Conservation (phyloP, 768 basidiomycete genomes). For the Amanita phalloides region DNA sequence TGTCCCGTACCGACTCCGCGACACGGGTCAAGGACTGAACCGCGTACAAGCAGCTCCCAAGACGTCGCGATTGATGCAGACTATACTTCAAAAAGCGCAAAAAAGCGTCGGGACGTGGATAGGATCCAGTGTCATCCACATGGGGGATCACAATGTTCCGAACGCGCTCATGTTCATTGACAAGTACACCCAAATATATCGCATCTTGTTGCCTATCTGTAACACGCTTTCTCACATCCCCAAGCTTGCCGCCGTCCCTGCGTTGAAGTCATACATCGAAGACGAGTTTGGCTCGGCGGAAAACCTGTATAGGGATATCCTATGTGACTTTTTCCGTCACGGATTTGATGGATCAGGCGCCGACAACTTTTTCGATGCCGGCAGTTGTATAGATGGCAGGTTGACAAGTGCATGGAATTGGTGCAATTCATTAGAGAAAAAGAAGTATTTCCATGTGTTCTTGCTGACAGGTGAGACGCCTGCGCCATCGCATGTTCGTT, state of each 20-base stretch:
- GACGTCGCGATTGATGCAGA: conserved; percentile 86
- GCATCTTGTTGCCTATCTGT: conserved; percentile 81
- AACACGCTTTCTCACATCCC: conserved; percentile 71
- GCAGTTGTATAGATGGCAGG: conserved; percentile 76
- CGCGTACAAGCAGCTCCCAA: conserved; percentile 82
- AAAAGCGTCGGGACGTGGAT: conserved; percentile 75
- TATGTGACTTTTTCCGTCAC: conserved; percentile 80
- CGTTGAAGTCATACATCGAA: conserved; percentile 66
- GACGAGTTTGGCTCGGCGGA: conserved; percentile 75
- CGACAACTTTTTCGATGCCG: conserved; percentile 84
- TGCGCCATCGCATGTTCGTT: background rate
- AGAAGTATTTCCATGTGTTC: conserved; percentile 74
- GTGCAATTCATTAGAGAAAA: conserved; percentile 81
- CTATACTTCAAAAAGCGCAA: conserved; percentile 76
- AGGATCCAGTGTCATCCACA: conserved; percentile 80
- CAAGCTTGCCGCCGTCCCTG: conserved; percentile 52
- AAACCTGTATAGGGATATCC: conserved; percentile 55
- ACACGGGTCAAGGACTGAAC: conserved; percentile 87
- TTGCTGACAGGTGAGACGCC: conserved; percentile 53
- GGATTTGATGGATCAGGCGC: conserved; percentile 89
- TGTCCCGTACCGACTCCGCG: conserved; percentile 68
- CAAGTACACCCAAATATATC: conserved; percentile 89
- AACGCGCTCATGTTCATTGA: conserved; percentile 86
- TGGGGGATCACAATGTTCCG: conserved; percentile 82
- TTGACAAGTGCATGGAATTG: conserved; percentile 90